Base-by-base conservation (phyloP, 148 eudicot genomes). In the Rhododendron henanense region DNA sequence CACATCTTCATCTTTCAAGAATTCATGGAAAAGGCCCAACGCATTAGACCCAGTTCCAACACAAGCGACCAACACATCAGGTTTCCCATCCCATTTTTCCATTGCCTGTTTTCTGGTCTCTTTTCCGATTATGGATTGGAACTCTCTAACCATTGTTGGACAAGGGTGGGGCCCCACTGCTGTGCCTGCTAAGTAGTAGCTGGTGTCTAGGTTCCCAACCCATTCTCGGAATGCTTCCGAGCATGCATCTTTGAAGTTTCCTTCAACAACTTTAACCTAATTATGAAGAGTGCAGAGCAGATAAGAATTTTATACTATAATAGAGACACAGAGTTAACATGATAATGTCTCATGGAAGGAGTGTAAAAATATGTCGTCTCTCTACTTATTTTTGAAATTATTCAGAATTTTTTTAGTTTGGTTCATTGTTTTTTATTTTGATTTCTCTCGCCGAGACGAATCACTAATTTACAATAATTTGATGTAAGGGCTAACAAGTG, bases 1-100 rank as follows among this genome's bases (percentile, higher is more conserved):
- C n/a, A 97, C 93, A 47, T 97, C 98, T 84, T 90, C 83, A 81
- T 97, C 99, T 61, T 90, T 91, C 23, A 95, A 92, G 89, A 94
- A 97, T 78, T 97, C 99, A 76, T 95, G 98, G 85, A 97, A 97
- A 31, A 97, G 91, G 28, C 98, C 98, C 87, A 95, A 88, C 10
- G 99, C 99, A 88, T 97, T 97, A n/a, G 99, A 97, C 51, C 98
- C 99, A 50, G 98, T 93, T 37, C 99, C 99, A 3, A 97, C 95
- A 90, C 99, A 95, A 3, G 99, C 99, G 41, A 97, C 91, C 83
- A 97, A 84, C 41, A 97, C 93, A 85, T 97, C 98, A 44, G 99
- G 99, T 85, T 93, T 97, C 15, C 98, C 99, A 74, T 96, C 98
- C 99, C 98, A 97, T 86, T 94, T 95, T 85, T 97, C 99, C 90